Percentiles rank a stretch among this genome's conserved stretches.
Evolutionary conservation across 1,139 yeast species (phyloP).

Genomic region (Yamadazyma spencermartinsiae): DNA sequence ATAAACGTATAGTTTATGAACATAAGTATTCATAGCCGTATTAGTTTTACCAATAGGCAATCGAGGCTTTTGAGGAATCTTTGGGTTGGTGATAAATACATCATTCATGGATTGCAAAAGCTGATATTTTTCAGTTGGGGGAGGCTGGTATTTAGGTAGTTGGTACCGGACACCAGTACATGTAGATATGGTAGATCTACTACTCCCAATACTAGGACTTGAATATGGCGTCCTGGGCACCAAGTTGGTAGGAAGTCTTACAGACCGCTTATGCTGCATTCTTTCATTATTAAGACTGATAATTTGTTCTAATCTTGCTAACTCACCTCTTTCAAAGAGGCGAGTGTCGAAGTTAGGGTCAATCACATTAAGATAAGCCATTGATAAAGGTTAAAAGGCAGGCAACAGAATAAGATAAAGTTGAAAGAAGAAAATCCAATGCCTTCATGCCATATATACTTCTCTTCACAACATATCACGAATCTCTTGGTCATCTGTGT

Average conservation of each 20-base stretch:
- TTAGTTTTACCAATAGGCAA: constrained; percentile 25
- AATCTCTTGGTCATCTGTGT: too few relatives aligned
- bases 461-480: too few relatives aligned
- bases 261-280: constrained; percentile 6
- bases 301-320: constrained; percentile 6
- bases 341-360: constrained; percentile 17
- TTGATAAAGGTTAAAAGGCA: neutral
- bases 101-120: constrained; percentile 4
- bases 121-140: constrained; percentile 5
- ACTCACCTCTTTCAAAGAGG: constrained; percentile 9
- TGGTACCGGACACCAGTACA: neutral
- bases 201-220: neutral
- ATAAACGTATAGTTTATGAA: constrained; percentile 22
- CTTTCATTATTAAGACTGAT: constrained; percentile 6
- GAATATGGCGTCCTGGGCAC: neutral
- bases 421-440: neutral
- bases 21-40: constrained; percentile 25
- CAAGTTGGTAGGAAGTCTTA: constrained; percentile 4
- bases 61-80: constrained; percentile 16
- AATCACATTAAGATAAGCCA: constrained; percentile 14
- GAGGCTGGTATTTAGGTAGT: constrained; percentile 9
- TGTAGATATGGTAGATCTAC: neutral
- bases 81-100: neutral
- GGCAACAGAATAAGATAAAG: too few relatives aligned
- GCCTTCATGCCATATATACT: too few relatives aligned